phyloP scores from a whole-genome alignment of 2,329 filamentous ascomycete species.

The Rhynchosporium agropyri region DNA sequence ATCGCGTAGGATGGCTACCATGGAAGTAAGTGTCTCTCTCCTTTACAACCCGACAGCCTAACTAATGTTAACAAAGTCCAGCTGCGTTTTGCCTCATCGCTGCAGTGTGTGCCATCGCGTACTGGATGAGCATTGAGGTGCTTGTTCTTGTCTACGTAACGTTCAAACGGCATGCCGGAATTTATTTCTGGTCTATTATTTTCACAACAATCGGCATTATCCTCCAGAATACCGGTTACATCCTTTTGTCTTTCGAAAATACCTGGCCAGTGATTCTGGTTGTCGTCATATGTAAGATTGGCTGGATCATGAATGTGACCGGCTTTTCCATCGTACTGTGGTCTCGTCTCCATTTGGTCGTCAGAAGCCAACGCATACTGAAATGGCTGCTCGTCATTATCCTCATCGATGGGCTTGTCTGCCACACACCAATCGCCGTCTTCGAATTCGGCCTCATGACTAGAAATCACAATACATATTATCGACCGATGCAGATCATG shows the following conservation, averaged over 20 bases:
- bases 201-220: slow-evolving; percentile 8
- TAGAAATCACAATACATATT: slow-evolving; percentile 2
- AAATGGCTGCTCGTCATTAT: slow-evolving; percentile 12
- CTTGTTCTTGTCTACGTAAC: slow-evolving; percentile 7
- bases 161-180: slow-evolving; percentile 9
- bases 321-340: slow-evolving; percentile 14
- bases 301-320: slow-evolving; percentile 12
- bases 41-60: not conserved
- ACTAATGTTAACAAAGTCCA: slow-evolving; percentile 5
- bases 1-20: slow-evolving; percentile 5
- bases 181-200: slow-evolving; percentile 13
- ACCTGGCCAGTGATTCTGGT: slow-evolving; percentile 4
- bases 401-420: not conserved
- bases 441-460: slow-evolving; percentile 15
- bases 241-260: slow-evolving; percentile 6
- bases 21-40: slow-evolving; percentile 3
- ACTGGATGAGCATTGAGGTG: slow-evolving; percentile 10
- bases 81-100: slow-evolving; percentile 11
- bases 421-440: slow-evolving; percentile 7
- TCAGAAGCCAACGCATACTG: not conserved
- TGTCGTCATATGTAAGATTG: slow-evolving; percentile 10
- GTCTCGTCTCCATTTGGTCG: slow-evolving; percentile 10
- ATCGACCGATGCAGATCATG: slow-evolving; percentile 14
- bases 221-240: slow-evolving; percentile 8
- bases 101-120: slow-evolving; percentile 5